Evolutionary conservation across 148 eudicot genomes (phyloP).

Genomic region (Nepenthes mirabilis): DNA sequence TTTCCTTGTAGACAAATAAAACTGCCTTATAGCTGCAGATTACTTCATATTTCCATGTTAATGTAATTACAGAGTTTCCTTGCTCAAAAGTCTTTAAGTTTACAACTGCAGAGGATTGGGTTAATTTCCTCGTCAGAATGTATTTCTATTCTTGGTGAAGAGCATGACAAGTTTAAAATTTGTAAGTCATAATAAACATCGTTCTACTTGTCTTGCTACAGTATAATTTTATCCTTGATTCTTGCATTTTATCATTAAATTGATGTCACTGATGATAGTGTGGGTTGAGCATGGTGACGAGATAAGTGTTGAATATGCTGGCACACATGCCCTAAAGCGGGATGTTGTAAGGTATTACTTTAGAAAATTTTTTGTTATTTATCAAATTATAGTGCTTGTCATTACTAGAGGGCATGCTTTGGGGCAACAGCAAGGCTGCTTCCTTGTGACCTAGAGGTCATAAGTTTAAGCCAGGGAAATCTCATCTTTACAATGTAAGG

Average conservation of each 20-base stretch:
- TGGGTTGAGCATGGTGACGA: constrained; percentile 99
- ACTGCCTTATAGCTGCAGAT: neutral
- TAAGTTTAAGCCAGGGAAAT: too few relatives aligned
- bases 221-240: too few relatives aligned
- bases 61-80: constrained; percentile 57
- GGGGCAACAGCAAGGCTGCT: too few relatives aligned
- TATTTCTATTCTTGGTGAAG: constrained; percentile 49
- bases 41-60: constrained; percentile 2
- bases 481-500: too few relatives aligned
- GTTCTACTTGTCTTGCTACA: constrained; percentile 1
- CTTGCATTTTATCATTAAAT: constrained; percentile 8
- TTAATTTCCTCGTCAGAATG: constrained; percentile 49
- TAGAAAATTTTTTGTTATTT: neutral
- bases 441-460: too few relatives aligned
- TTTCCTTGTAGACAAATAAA: too few relatives aligned
- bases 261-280: constrained; percentile 31
- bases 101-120: constrained; percentile 54
- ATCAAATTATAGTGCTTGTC: neutral
- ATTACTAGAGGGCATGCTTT: neutral
- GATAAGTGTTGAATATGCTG: constrained; percentile 85
- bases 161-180: constrained; percentile 56
- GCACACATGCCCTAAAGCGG: constrained; percentile 88
- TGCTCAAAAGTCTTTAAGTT: constrained; percentile 49
- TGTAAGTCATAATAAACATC: constrained; percentile 27
- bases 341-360: constrained; percentile 69